Evolutionary conservation across 2,329 filamentous ascomycete species (phyloP).

Genomic region (Ceratocystis cubensis): DNA sequence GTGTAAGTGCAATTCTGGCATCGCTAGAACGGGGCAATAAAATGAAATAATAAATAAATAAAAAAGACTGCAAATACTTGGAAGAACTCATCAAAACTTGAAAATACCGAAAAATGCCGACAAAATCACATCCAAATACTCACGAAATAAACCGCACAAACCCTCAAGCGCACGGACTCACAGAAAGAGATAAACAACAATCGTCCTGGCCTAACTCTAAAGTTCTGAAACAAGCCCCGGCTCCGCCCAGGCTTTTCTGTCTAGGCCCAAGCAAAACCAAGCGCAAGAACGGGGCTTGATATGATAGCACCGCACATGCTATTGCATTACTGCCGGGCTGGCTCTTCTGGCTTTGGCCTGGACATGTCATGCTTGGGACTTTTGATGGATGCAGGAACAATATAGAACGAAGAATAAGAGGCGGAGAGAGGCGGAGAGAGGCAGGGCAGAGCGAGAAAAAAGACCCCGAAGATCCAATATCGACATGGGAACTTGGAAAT

Average conservation of each 20-base stretch:
- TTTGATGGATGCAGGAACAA: conserved; percentile 6
- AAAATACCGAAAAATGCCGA: no score
- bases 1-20: not conserved
- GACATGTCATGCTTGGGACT: not conserved
- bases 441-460: no score
- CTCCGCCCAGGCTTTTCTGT: not conserved
- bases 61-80: not conserved
- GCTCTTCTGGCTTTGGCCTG: not conserved
- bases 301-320: no score
- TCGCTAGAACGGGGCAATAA: not conserved
- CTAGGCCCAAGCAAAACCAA: not conserved
- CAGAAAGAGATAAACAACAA: not conserved
- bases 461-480: no score
- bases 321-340: not conserved
- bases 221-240: conserved; percentile 3
- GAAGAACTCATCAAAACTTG: no score
- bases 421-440: not conserved
- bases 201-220: conserved; percentile 6
- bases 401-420: conserved; percentile 11
- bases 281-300: not conserved
- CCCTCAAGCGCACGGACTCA: conserved; percentile 1
- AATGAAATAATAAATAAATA: not conserved
- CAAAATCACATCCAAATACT: no score
- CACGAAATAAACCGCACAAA: not conserved
- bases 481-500: no score